phyloP scores from a whole-genome alignment of 345 rosid species.

The Sonneratia alba region DNA sequence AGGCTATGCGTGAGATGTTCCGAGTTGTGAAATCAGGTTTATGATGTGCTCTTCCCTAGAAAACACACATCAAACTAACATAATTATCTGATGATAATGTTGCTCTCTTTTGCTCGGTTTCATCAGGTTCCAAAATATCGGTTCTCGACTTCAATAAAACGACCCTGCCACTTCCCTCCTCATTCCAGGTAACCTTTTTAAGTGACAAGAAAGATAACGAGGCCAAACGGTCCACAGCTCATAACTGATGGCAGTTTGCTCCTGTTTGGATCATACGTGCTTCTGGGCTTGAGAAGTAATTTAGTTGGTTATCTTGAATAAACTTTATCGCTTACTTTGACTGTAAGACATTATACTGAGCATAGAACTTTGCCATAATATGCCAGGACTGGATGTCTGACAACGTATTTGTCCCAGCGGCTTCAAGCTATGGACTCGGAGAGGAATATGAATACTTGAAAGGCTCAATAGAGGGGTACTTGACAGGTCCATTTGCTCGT shows the following conservation, averaged over 20 bases:
- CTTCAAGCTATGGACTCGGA: conserved; percentile 54
- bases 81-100: not conserved
- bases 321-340: too few species aligned
- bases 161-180: conserved; percentile 29
- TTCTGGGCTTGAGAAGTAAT: too few species aligned
- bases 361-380: not conserved
- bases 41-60: not conserved
- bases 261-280: not conserved
- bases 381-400: conserved; percentile 78
- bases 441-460: conserved; percentile 74
- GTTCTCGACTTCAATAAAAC: conserved; percentile 85
- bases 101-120: conserved; percentile 1
- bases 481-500: conserved; percentile 47
- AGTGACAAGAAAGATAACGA: not conserved
- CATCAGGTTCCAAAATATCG: conserved; percentile 55
- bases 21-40: conserved; percentile 77
- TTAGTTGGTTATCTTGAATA: not conserved
- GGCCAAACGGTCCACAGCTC: not conserved
- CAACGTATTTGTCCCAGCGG: conserved; percentile 73
- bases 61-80: not conserved
- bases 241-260: not conserved
- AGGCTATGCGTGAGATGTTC: conserved; percentile 56
- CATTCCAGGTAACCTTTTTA: conserved; percentile 51
- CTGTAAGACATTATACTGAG: too few species aligned
- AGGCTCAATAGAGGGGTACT: conserved; percentile 54